A percentile compares a stretch with the other conserved stretches of the same genome.
Conservation (phyloP, 352 stramenopile genomes). For the Elongisporangium prolatum region DNA sequence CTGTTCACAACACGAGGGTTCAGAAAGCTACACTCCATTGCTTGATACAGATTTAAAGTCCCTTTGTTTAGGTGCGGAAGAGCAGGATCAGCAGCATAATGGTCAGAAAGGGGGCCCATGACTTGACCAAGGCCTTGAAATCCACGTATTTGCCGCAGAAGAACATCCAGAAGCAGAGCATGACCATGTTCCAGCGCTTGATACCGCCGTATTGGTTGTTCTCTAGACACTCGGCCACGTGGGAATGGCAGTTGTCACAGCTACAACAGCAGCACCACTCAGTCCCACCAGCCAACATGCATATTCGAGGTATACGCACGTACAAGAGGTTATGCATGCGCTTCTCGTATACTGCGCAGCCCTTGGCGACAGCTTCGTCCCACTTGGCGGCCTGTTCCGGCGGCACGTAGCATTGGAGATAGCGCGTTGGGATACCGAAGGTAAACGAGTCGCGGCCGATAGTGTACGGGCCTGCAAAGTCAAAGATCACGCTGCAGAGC, state of each 20-base stretch:
- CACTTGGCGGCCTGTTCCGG: constrained; percentile 61
- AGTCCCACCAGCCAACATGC: background rate
- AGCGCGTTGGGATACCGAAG: constrained; percentile 86
- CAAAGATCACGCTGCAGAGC: constrained; percentile 84
- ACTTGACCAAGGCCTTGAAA: constrained; percentile 25
- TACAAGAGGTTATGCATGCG: constrained; percentile 95
- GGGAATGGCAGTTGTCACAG: constrained; percentile 97
- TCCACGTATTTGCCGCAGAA: constrained; percentile 57
- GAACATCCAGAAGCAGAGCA: constrained; percentile 83
- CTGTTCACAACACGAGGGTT: too few relatives aligned
- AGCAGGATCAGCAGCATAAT: constrained; percentile 18
- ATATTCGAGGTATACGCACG: constrained; percentile 7
- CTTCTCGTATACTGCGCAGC: constrained; percentile 90
- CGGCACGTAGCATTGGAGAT: constrained; percentile 73
- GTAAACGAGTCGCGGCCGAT: constrained; percentile 87
- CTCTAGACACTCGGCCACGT: constrained; percentile 87
- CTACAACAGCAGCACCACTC: constrained; percentile 7
- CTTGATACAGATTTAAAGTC: too few relatives aligned
- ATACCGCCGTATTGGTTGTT: constrained; percentile 43
- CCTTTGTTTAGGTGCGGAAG: background rate
- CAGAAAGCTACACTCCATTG: too few relatives aligned
- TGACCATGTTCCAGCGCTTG: constrained; percentile 76
- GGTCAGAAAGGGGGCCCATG: constrained; percentile 31
- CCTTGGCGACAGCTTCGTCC: constrained; percentile 87
- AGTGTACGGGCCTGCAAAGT: constrained; percentile 95